Conservation (phyloP, 2,329 filamentous ascomycete species). For the Aspergillus melleus region DNA sequence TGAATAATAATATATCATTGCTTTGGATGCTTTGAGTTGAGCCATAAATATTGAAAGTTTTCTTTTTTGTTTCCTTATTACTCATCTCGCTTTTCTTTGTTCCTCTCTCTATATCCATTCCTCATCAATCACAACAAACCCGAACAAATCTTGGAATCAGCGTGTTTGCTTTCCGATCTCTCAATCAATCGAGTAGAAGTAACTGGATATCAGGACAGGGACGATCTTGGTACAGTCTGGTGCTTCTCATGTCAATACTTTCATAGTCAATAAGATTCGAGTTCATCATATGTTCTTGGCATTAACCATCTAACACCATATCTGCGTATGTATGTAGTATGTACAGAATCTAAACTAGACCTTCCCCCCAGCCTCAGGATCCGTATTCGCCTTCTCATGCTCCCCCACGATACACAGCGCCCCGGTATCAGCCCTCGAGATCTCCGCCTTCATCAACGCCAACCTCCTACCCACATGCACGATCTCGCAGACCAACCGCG, state of each 20-base stretch:
- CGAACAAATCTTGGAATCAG: constrained; percentile 9
- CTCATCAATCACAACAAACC: constrained; percentile 1
- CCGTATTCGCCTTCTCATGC: constrained; percentile 65
- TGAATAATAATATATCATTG: constrained; percentile 28
- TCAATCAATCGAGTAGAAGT: background rate
- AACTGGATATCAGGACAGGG: too few relatives aligned
- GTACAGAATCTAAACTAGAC: constrained; percentile 5
- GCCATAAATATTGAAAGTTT: constrained; percentile 29
- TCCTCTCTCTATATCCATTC: constrained; percentile 6
- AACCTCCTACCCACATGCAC: constrained; percentile 59
- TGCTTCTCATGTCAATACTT: background rate
- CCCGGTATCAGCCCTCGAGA: constrained; percentile 56
- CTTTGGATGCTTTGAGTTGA: constrained; percentile 29
- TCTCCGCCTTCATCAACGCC: constrained; percentile 54
- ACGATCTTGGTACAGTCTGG: too few relatives aligned
- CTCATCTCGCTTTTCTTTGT: constrained; percentile 10
- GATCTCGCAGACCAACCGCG: constrained; percentile 59
- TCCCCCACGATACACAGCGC: constrained; percentile 59
- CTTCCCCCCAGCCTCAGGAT: constrained; percentile 39
- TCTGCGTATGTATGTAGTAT: background rate
- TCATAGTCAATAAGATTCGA: background rate
- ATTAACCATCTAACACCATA: too few relatives aligned
- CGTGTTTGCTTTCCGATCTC: constrained; percentile 2
- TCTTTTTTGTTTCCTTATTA: constrained; percentile 14
- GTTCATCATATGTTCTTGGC: background rate